Conservation (phyloP, 495 filamentous ascomycete species). For the Aspergillus egyptiacus region DNA sequence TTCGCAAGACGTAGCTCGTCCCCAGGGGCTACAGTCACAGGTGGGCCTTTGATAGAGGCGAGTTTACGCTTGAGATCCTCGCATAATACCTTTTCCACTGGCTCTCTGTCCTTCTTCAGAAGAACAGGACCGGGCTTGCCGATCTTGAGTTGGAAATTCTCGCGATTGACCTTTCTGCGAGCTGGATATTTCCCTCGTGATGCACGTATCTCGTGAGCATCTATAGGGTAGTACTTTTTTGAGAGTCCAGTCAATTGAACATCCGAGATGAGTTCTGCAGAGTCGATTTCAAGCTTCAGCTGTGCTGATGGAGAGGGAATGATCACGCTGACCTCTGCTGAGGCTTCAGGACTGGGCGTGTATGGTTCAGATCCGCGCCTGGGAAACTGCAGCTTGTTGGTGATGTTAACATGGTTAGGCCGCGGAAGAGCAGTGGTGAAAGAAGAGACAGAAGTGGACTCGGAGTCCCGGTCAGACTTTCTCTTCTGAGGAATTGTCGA, state of each 20-base stretch:
- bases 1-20: conserved; percentile 20
- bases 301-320: conserved; percentile 23
- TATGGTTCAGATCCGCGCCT: neutral
- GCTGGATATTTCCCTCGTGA: conserved; percentile 21
- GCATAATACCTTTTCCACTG: conserved; percentile 5
- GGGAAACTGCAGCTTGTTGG: neutral
- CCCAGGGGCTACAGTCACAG: conserved; percentile 19
- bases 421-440: neutral
- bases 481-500: conserved; percentile 14
- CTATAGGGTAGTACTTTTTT: conserved; percentile 22
- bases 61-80: conserved; percentile 24
- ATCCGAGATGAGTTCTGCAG: conserved; percentile 5
- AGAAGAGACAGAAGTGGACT: neutral
- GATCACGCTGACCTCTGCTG: conserved; percentile 16
- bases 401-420: neutral
- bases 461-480: conserved; percentile 11
- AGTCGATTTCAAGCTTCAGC: conserved; percentile 13
- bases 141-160: conserved; percentile 4
- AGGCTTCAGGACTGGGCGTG: conserved; percentile 7
- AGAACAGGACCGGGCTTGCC: conserved; percentile 9
- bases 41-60: conserved; percentile 23
- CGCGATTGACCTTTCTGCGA: conserved; percentile 16
- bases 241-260: conserved; percentile 15
- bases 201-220: conserved; percentile 19
- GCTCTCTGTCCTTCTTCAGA: conserved; percentile 5